phyloP scores from a whole-genome alignment of 1,284 basidiomycete species.

The Heterobasidion occidentale region DNA sequence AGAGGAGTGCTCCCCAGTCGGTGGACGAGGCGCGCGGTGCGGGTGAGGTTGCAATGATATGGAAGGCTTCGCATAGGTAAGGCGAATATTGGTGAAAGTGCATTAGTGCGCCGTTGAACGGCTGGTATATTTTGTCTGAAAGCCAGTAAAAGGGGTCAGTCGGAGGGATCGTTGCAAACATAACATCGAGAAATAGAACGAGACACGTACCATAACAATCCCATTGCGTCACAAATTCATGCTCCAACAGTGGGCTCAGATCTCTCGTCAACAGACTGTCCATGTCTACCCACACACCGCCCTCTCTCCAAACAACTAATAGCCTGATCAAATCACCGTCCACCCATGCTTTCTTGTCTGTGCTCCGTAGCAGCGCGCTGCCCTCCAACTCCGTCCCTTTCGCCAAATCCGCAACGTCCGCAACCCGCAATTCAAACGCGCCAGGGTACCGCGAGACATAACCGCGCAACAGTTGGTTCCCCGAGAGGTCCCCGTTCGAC shows the following conservation, averaged over 20 bases:
- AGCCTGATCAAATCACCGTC: conserved; percentile 86
- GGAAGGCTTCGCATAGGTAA: conserved; percentile 92
- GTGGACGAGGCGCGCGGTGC: conserved; percentile 74
- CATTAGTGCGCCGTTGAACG: conserved; percentile 91
- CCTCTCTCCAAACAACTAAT: conserved; percentile 82
- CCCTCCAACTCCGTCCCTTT: conserved; percentile 69
- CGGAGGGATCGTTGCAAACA: not conserved
- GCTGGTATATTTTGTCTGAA: conserved; percentile 77
- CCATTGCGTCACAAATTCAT: conserved; percentile 95
- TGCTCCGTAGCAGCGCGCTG: conserved; percentile 45
- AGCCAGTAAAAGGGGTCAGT: not conserved
- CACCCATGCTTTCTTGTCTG: conserved; percentile 83
- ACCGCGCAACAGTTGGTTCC: conserved; percentile 50
- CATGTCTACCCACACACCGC: conserved; percentile 95
- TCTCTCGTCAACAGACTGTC: conserved; percentile 84
- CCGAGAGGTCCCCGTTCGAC: conserved; percentile 75
- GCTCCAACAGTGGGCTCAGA: conserved; percentile 75
- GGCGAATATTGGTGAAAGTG: conserved; percentile 83
- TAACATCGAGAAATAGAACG: not conserved
- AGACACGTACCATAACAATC: conserved; percentile 80
- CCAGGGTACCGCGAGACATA: conserved; percentile 61
- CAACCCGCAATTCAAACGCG: conserved; percentile 60
- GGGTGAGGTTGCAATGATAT: conserved; percentile 73
- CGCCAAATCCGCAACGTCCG: conserved; percentile 63
- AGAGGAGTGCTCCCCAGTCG: conserved; percentile 88